Evolutionary conservation across 2,329 filamentous ascomycete species (phyloP), one percentile per base, ranked within the genome.

Genomic region (Cladosporium sp.): DNA sequence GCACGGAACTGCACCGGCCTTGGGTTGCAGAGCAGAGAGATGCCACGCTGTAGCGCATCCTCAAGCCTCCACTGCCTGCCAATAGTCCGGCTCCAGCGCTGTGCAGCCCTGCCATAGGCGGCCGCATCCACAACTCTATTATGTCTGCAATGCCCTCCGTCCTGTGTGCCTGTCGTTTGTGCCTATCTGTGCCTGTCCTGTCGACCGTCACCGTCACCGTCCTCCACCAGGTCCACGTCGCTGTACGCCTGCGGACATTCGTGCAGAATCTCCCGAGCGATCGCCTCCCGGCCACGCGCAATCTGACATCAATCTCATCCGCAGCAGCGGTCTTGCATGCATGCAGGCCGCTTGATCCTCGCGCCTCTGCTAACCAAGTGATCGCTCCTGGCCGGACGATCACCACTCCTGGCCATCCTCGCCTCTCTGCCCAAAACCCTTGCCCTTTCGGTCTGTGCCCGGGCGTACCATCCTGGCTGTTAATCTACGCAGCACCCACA

Each of bases 401-500:
- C 54, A 56, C 54, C 45, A 28, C 56, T 59, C 57, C 50, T 54
- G 51, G 57, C 51, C 44, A 24, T 25, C 28, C 49, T 45, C 37
- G 48, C 48, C 49, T 47, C 39, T 49, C 25, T 37, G 24, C 36
- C 42, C 48, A 47, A 24, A 28, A 56, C 51, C 37, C 44, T 49
- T 53, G 39, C 57, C 57, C 37, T 19, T 36, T 48, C 57, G 42
- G 51, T 47, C 25, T 42, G 36, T 35, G 50, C 32, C 57, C 57
- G 57, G 44, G 45, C 55, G 45, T 57, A 42, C 45, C 24, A 45
- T 45, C 42, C 42, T 45, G 42, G 42, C 28, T 45, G 42, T 28
- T 45, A 45, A 45, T 45, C 42, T 45, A 45, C 42, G 24, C 42
- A 54, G 57, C 58, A 36, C 59, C 60, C 65, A 60, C 59, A 58